Conservation (phyloP, 2,329 filamentous ascomycete species). For the Colletotrichum viniferum region DNA sequence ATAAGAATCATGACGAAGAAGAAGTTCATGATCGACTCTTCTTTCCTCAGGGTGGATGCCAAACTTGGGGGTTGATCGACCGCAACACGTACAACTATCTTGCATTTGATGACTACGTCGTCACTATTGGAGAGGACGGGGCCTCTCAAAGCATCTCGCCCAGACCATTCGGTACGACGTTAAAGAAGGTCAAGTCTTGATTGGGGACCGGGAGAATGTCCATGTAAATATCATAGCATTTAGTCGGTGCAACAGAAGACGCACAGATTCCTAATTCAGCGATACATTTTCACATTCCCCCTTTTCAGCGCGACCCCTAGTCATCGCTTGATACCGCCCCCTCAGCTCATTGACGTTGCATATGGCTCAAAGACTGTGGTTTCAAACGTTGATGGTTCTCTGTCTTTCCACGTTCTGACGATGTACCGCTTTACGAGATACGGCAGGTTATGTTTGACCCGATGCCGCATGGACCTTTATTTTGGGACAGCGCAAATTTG, state of each 20-base stretch:
- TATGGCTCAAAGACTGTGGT: neutral
- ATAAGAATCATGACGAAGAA: slow-evolving; percentile 25
- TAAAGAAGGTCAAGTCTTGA: neutral
- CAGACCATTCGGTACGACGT: neutral
- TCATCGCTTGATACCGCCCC: neutral
- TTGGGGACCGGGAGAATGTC: rapidly evolving
- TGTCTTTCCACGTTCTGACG: neutral
- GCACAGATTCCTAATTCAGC: too few relatives aligned
- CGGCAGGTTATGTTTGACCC: neutral
- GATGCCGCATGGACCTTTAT: slow-evolving; percentile 32
- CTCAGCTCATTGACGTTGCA: neutral
- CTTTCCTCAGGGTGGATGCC: slow-evolving; percentile 32
- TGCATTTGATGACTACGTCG: slow-evolving; percentile 34
- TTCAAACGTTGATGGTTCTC: neutral
- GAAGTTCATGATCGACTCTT: slow-evolving; percentile 28
- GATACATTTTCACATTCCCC: neutral
- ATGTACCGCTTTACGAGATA: neutral
- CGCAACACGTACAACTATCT: slow-evolving; percentile 36
- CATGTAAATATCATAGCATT: neutral
- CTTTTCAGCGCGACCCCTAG: neutral
- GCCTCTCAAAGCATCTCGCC: neutral
- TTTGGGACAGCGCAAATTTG: slow-evolving; percentile 42
- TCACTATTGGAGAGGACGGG: slow-evolving; percentile 13
- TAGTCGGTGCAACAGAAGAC: too few relatives aligned
- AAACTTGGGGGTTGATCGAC: slow-evolving; percentile 36